Base-by-base conservation (phyloP, 805 yeast species). In the Candida glaebosa region DNA sequence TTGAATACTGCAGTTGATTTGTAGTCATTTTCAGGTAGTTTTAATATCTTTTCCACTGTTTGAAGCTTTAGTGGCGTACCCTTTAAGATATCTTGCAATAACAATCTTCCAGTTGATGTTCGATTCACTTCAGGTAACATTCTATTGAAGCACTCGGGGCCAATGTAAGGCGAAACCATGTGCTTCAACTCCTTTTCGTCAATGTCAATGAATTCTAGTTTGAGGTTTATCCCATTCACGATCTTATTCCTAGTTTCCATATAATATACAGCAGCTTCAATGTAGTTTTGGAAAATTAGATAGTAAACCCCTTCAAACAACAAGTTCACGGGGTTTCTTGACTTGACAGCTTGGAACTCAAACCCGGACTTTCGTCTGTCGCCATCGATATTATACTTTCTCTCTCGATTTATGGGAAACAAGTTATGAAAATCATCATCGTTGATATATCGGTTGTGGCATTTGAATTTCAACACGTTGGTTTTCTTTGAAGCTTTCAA, bases 261-360 rank as follows among this genome's bases (percentile, higher is more conserved):
- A 57, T 65, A 68, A 54, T 74, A 82, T 3, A 66, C 65, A 16
- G 76, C 65, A 0, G 88, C 87, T 15, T 70, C 73, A 18, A 67
- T 63, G 30, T 57, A 53, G 31, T 63, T 58, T 3, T 65, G 63
- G 51, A 84, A 84, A 5, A 78, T 54, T 26, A 84, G 56, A 53
- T 74, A 82, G 54, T 79, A 80, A 3, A 72, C 67, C 32, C 76
- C 74, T 44, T 68, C 60, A 20, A 75, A 70, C 30, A 60, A 47
- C 18, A 83, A 53, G 14, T 63, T 70, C 2, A 54, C 38, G 0
- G 78, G 75, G 45, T 73, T 64, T 39, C 89, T 56, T 9, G 76
- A 75, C 42, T 79, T 71, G 12, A 77, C 62, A 2, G 74, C 67
- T n/a, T 58, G 57, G 38, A 75, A 65, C 20, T 55, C 35, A n/a